These are phyloP conservation scores for Pythium aristosporum DNA, from an alignment of 352 stramenopile species.

Conservation along the genomic window DNA sequence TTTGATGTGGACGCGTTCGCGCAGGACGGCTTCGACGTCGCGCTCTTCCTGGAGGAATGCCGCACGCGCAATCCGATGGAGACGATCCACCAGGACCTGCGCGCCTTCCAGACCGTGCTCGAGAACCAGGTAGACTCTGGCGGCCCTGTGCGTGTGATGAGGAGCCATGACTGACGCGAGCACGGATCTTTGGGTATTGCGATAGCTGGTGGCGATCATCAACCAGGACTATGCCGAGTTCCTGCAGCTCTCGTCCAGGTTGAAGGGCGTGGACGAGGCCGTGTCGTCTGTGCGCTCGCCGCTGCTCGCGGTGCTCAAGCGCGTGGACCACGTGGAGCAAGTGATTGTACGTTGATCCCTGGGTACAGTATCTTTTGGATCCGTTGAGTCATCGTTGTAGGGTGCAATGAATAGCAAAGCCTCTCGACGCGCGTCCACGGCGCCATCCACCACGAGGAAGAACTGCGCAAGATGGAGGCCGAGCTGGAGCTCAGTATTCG, in stretches of 20 bases:
- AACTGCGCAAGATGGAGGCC: constrained; percentile 45
- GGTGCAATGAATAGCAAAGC: constrained; percentile 2
- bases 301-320: constrained; percentile 74
- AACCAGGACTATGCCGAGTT: constrained; percentile 90
- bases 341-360: constrained; percentile 54
- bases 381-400: neutral
- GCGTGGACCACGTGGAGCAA: constrained; percentile 67
- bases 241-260: constrained; percentile 84
- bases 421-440: constrained; percentile 54
- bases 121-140: constrained; percentile 69
- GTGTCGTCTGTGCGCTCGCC: constrained; percentile 75
- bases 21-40: constrained; percentile 67
- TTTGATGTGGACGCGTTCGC: constrained; percentile 83
- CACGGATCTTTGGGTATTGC: neutral
- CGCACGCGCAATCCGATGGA: constrained; percentile 76
- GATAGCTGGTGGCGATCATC: constrained; percentile 83
- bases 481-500: constrained; percentile 63
- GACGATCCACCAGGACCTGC: constrained; percentile 81
- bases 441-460: constrained; percentile 42
- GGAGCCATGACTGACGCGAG: neutral
- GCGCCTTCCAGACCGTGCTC: constrained; percentile 80
- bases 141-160: neutral
- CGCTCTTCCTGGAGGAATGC: constrained; percentile 75
- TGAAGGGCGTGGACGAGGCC: constrained; percentile 85
- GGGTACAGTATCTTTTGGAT: neutral